Evolutionary conservation across 2,329 filamentous ascomycete species (phyloP).

Genomic region (Xylaria sp.): DNA sequence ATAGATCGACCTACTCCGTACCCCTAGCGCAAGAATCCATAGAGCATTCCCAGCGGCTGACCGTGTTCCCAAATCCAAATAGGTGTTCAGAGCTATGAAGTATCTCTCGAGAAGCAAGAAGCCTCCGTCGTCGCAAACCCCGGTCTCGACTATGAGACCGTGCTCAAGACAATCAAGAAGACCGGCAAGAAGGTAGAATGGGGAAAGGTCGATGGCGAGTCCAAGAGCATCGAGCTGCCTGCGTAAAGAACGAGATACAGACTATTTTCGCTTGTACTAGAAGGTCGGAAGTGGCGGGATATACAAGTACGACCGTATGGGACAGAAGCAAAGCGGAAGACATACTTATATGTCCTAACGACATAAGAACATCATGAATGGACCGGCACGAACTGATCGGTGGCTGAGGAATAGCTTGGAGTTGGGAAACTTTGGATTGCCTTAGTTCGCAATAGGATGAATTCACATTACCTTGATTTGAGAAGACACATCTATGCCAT

Average conservation of each 20-base stretch:
- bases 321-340: neutral
- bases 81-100: conserved; percentile 89
- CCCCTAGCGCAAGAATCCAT: neutral
- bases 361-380: neutral
- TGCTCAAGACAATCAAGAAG: conserved; percentile 91
- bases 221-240: conserved; percentile 61
- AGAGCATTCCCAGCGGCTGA: conserved; percentile 5
- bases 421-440: conserved; percentile 17
- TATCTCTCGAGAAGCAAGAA: conserved; percentile 86
- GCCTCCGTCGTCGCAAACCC: conserved; percentile 79
- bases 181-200: conserved; percentile 92
- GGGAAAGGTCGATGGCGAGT: conserved; percentile 75
- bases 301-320: neutral
- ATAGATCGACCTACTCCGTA: conserved; percentile 13
- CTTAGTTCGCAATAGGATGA: conserved; percentile 13
- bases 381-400: conserved; percentile 7
- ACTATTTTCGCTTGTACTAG: neutral
- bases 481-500: neutral
- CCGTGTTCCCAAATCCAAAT: conserved; percentile 32
- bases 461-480: neutral
- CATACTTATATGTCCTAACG: too few species aligned
- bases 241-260: conserved; percentile 42
- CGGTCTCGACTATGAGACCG: conserved; percentile 78
- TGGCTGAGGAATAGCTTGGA: conserved; percentile 24
- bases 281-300: neutral